These are phyloP conservation scores for Phytopythium delawarense DNA, from an alignment of 352 stramenopile species.

Conservation along the genomic window DNA sequence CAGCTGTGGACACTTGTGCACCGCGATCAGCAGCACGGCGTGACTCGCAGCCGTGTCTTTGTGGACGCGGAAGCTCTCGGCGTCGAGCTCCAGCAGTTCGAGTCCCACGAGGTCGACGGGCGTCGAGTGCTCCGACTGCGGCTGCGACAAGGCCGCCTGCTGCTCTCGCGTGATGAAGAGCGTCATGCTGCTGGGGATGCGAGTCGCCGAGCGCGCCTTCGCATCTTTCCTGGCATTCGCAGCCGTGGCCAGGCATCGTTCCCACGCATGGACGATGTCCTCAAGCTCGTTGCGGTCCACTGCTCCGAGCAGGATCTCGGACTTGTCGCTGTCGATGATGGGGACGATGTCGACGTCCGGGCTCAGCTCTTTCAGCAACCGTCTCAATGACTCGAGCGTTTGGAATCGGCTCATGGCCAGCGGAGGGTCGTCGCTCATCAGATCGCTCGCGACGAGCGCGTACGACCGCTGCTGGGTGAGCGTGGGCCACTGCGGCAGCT, in stretches of 20 bases:
- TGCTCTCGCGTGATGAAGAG: slow-evolving; percentile 11
- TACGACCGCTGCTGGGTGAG: slow-evolving; percentile 79
- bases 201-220: slow-evolving; percentile 2
- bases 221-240: background rate
- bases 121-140: slow-evolving; percentile 19
- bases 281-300: slow-evolving; percentile 59
- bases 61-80: slow-evolving; percentile 66
- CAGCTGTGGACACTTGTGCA: slow-evolving; percentile 71
- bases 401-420: slow-evolving; percentile 49
- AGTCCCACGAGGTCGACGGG: slow-evolving; percentile 56
- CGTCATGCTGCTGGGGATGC: background rate
- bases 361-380: slow-evolving; percentile 32
- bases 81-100: slow-evolving; percentile 57
- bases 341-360: slow-evolving; percentile 42
- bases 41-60: slow-evolving; percentile 63
- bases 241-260: slow-evolving; percentile 27
- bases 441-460: slow-evolving; percentile 53
- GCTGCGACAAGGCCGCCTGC: slow-evolving; percentile 25
- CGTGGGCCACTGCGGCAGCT: slow-evolving; percentile 76
- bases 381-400: slow-evolving; percentile 43
- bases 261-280: slow-evolving; percentile 52
- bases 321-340: slow-evolving; percentile 57
- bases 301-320: slow-evolving; percentile 63
- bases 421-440: slow-evolving; percentile 54
- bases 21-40: slow-evolving; percentile 73